phyloP scores from a whole-genome alignment of 2,329 filamentous ascomycete species.

The Metarhizium album region DNA sequence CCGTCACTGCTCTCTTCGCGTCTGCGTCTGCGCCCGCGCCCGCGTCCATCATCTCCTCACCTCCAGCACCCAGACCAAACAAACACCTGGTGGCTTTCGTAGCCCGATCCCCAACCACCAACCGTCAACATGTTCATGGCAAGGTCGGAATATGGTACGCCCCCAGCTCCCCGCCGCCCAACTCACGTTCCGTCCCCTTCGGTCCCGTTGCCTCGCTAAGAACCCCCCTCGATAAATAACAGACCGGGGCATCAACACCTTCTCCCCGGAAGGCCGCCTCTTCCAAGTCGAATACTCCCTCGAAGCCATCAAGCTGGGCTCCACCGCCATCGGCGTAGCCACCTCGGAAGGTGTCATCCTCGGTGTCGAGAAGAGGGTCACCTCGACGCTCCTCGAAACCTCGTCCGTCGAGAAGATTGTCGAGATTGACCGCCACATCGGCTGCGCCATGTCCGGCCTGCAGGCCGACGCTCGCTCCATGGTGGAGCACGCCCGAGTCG shows the following conservation, averaged over 20 bases:
- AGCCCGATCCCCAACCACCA: conserved; percentile 11
- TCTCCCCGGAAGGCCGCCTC: conserved; percentile 97
- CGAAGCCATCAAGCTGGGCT: conserved; percentile 98
- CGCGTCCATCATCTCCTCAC: background rate
- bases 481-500: conserved; percentile 96
- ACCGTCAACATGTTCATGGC: conserved; percentile 92
- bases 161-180: conserved; percentile 17
- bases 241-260: conserved; percentile 99
- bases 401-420: conserved; percentile 99
- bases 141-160: conserved; percentile 97
- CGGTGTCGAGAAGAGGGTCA: conserved; percentile 98
- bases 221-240: conserved; percentile 2
- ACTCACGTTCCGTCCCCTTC: conserved; percentile 14
- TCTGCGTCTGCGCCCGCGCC: background rate
- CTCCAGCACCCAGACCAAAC: background rate
- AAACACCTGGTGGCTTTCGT: background rate
- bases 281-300: conserved; percentile 99
- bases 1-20: background rate
- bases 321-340: conserved; percentile 94
- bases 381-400: conserved; percentile 91
- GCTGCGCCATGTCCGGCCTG: conserved; percentile 95
- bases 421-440: conserved; percentile 97
- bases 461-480: conserved; percentile 97
- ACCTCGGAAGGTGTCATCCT: conserved; percentile 92
- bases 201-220: conserved; percentile 10